Evolutionary conservation across 495 filamentous ascomycete species (phyloP).

Genomic region (Penicillium alfredii): DNA sequence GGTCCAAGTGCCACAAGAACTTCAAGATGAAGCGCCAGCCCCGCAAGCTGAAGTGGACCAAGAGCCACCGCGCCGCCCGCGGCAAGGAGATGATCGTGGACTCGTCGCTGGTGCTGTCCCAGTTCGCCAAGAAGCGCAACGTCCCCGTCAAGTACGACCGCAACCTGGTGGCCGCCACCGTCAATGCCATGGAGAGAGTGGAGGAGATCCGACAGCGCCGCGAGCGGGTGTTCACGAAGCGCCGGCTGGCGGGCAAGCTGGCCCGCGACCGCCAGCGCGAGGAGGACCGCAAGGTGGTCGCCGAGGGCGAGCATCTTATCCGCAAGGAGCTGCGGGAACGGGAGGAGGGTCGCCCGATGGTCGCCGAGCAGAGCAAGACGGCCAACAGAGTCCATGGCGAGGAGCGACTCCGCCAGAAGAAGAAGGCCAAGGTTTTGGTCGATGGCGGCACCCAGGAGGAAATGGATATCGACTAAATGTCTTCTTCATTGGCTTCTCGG

Average conservation of each 20-base stretch:
- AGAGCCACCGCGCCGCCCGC: conserved; percentile 61
- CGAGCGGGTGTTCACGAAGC: conserved; percentile 88
- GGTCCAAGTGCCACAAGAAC: conserved; percentile 92
- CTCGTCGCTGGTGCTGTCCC: conserved; percentile 80
- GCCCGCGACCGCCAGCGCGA: conserved; percentile 62
- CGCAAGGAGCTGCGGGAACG: conserved; percentile 44
- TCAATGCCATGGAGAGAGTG: conserved; percentile 88
- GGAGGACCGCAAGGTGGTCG: conserved; percentile 78
- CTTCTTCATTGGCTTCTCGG: no score
- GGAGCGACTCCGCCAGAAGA: conserved; percentile 52
- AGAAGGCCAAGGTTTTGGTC: conserved; percentile 56
- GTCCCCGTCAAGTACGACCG: conserved; percentile 93
- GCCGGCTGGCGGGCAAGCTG: conserved; percentile 83
- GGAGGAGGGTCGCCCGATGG: conserved; percentile 40
- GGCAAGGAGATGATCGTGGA: conserved; percentile 95
- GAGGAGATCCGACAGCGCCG: conserved; percentile 75
- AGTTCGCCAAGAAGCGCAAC: conserved; percentile 89
- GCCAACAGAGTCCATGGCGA: conserved; percentile 40
- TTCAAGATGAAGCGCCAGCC: conserved; percentile 97
- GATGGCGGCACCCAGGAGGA: conserved; percentile 61
- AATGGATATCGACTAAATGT: conserved; percentile 71
- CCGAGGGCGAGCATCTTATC: conserved; percentile 79
- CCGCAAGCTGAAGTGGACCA: conserved; percentile 84
- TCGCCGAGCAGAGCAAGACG: conserved; percentile 30
- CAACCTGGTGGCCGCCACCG: conserved; percentile 75